Evolutionary conservation across 2,329 filamentous ascomycete genomes (phyloP), one percentile per base, ranked within the genome.

Genomic region (Akanthomyces muscarius): DNA sequence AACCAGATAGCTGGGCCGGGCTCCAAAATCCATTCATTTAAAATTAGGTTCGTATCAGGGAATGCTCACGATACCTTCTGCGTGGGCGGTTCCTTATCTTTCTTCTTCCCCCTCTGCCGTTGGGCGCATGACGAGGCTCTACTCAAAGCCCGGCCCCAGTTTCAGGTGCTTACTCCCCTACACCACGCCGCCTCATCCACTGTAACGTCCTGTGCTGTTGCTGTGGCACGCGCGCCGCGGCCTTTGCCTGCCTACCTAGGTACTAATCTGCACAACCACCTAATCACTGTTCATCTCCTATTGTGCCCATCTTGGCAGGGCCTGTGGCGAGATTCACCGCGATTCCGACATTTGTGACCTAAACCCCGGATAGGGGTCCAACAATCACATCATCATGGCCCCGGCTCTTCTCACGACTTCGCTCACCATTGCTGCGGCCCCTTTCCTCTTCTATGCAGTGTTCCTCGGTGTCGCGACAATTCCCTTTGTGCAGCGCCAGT

Each of bases 401-500:
- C 25, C 47, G 44, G 16, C 28, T 3, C 33, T 56, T 18, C 56
- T 64, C 25, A 25, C 36, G 4, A 28, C 45, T 3, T 65, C 83
- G 61, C 81, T 85, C 68, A 83, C 81, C 76, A 78, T 81, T 18
- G 75, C 90, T 18, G 84, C 80, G 16, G 80, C 81, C 18, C 81
- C 86, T 16, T 79, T 91, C 8, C 83, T 83, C 45, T 69, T 90
- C 30, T 96, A 95, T 75, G 76, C 85, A 21, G 71, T 83, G 33
- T 87, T 89, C 66, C 75, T 96, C n/a, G 76, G 82, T 2, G 76
- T 89, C 11, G 77, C 90, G 64, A 83, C 88, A 16, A 86, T 85
- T 69, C 87, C 91, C 3, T 85, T 81, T 68, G 78, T 96, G 59
- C 94, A 98, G 73, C 83, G 90, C 77, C 87, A 93, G 92, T 96